A percentile compares a stretch with the other conserved stretches of the same genome.
phyloP scores from a whole-genome alignment of 23 red algal genomes.

The Gracilaria caudata region DNA sequence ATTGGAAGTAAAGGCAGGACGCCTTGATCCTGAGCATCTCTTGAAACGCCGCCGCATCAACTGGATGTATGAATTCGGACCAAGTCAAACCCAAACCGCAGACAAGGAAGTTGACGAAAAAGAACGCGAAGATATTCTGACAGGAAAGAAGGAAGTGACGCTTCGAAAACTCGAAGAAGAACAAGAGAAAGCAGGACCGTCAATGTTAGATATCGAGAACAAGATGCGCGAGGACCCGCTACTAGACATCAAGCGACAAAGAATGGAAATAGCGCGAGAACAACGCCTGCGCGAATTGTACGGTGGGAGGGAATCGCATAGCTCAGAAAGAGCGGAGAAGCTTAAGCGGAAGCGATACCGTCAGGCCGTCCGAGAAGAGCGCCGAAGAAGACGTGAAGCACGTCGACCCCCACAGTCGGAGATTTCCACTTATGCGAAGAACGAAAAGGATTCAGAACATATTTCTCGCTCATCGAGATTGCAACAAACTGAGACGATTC shows the following conservation, averaged over 20 bases:
- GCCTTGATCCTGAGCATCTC: conserved; percentile 59
- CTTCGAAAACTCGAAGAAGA: conserved; percentile 14
- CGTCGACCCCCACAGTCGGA: neutral
- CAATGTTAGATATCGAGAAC: conserved; percentile 67
- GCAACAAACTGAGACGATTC: neutral
- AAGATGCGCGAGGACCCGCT: conserved; percentile 84
- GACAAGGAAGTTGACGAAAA: conserved; percentile 27
- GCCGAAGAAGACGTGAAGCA: conserved; percentile 28
- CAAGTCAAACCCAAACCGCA: neutral
- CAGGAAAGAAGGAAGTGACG: conserved; percentile 53
- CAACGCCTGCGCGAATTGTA: conserved; percentile 7
- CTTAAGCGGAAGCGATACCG: conserved; percentile 31
- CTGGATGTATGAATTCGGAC: conserved; percentile 87
- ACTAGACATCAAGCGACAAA: conserved; percentile 61
- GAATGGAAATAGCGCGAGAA: neutral
- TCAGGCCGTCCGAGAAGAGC: conserved; percentile 20
- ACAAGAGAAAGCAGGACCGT: neutral
- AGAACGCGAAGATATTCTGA: conserved; percentile 52
- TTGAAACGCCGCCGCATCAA: conserved; percentile 74
- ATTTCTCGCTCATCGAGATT: neutral
- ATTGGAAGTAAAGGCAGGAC: conserved; percentile 74
- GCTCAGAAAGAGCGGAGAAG: neutral
- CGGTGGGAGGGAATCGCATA: no score
- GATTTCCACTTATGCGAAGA: neutral
- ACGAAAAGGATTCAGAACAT: neutral